phyloP scores from a whole-genome alignment of 208 protist species.

The Entamoeba moshkovskii region DNA sequence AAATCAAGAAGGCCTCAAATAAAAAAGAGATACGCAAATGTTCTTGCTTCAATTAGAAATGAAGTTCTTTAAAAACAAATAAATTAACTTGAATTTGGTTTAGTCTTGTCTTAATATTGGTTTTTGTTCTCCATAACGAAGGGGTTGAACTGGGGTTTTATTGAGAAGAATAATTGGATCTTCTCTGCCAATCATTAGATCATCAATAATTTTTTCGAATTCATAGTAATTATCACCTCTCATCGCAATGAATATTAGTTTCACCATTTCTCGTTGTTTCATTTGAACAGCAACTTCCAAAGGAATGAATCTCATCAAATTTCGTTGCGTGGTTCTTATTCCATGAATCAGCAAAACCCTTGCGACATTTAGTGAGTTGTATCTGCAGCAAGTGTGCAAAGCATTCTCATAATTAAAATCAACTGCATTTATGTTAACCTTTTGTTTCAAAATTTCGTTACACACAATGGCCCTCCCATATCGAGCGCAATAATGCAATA shows the following conservation, averaged over 20 bases:
- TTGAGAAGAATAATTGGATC: neutral
- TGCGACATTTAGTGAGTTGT: neutral
- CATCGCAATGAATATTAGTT: neutral
- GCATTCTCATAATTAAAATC: neutral
- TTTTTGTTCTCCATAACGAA: neutral
- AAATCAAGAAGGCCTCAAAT: conserved; percentile 14
- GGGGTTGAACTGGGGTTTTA: neutral
- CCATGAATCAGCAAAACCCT: neutral
- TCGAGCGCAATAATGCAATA: neutral
- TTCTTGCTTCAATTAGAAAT: neutral
- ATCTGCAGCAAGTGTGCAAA: neutral
- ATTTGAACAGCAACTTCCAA: neutral
- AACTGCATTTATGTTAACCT: neutral
- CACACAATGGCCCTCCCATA: neutral
- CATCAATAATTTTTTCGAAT: neutral
- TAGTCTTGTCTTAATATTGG: no score
- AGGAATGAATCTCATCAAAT: neutral
- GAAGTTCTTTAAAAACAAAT: neutral
- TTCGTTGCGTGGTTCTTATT: neutral
- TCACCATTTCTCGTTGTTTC: neutral
- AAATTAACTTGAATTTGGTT: no score
- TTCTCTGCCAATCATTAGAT: neutral
- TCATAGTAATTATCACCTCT: neutral
- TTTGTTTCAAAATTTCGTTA: neutral
- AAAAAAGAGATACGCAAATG: neutral